Evolutionary conservation across 2,329 filamentous ascomycete species (phyloP).

Genomic region (Penicillium freii): DNA sequence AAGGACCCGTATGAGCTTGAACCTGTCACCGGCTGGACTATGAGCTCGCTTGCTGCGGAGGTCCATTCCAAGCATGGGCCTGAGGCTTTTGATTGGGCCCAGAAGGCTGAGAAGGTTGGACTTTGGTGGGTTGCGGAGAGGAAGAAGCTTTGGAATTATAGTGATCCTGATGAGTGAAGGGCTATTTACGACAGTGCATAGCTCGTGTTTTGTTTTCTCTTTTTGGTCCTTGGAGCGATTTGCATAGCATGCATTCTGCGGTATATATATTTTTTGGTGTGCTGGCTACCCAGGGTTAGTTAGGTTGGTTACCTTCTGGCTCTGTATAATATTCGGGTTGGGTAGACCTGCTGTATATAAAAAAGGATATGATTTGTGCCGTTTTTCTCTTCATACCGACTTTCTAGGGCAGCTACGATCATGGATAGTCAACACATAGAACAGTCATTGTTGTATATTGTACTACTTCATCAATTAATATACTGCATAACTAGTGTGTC

Average conservation of each 20-base stretch:
- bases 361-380: neutral
- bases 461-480: neutral
- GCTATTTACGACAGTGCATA: neutral
- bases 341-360: neutral
- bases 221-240: neutral
- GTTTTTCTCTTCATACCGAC: neutral
- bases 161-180: conserved; percentile 3
- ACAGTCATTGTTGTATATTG: neutral
- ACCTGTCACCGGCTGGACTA: conserved; percentile 32
- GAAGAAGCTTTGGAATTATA: conserved; percentile 28
- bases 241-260: neutral
- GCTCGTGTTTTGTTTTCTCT: neutral
- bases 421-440: neutral
- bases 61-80: conserved; percentile 30
- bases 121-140: conserved; percentile 41
- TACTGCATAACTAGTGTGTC: neutral
- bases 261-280: neutral
- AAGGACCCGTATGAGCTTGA: conserved; percentile 36
- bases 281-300: neutral
- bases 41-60: conserved; percentile 24
- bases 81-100: conserved; percentile 35
- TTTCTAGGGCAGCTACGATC: neutral
- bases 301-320: neutral
- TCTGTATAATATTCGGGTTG: neutral
- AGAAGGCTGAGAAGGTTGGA: conserved; percentile 36